phyloP scores from a whole-genome alignment of 2,329 filamentous ascomycete species.

The Xylaria sp. region DNA sequence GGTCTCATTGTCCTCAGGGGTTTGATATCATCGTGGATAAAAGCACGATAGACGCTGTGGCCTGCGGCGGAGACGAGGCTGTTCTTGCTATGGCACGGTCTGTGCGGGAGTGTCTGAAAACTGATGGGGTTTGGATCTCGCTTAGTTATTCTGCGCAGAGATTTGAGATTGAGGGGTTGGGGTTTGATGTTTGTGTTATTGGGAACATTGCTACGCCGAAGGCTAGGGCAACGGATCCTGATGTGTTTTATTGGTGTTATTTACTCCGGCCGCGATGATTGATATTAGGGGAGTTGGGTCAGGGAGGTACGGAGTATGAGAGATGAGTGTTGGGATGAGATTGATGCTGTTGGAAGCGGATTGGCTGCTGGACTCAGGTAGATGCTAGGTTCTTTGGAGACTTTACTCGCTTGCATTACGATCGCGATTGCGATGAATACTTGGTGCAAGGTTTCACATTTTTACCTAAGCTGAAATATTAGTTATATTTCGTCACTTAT shows the following conservation, averaged over 20 bases:
- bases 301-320: neutral
- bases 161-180: slow-evolving; percentile 53
- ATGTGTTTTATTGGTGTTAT: slow-evolving; percentile 60
- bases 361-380: neutral
- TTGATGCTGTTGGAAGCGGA: neutral
- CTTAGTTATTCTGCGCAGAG: slow-evolving; percentile 59
- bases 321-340: neutral
- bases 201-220: slow-evolving; percentile 58
- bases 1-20: neutral
- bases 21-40: slow-evolving; percentile 62
- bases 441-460: neutral
- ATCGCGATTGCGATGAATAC: neutral
- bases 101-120: slow-evolving; percentile 51
- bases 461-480: neutral
- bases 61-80: slow-evolving; percentile 56
- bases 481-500: neutral
- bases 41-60: slow-evolving; percentile 61
- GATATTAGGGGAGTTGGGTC: neutral
- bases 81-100: slow-evolving; percentile 54
- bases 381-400: neutral
- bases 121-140: slow-evolving; percentile 58
- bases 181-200: slow-evolving; percentile 57
- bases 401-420: neutral
- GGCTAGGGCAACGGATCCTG: slow-evolving; percentile 55
- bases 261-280: slow-evolving; percentile 51